phyloP scores from a whole-genome alignment of 2,329 filamentous ascomycete species.

The Epicoccum nigrum region DNA sequence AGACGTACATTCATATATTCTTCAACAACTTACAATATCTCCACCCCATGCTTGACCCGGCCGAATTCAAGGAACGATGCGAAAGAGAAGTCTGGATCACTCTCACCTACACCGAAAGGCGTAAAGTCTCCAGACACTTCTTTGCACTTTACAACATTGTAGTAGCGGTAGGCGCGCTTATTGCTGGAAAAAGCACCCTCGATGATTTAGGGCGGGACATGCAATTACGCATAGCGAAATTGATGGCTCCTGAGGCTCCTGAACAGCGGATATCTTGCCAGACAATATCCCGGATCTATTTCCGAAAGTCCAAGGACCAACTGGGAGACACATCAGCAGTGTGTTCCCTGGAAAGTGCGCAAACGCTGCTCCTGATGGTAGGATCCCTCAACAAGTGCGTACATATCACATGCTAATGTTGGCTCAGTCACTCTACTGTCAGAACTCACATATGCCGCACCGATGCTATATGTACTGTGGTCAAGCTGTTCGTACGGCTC shows the following conservation, averaged over 20 bases:
- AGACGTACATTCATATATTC: background rate
- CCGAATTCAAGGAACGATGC: background rate
- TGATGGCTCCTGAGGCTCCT: background rate
- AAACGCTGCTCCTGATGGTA: background rate
- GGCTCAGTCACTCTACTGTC: background rate
- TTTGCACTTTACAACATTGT: background rate
- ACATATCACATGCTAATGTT: background rate
- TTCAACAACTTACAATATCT: background rate
- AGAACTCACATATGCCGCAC: background rate
- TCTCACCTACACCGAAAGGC: background rate
- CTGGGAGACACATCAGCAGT: background rate
- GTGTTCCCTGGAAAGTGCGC: background rate
- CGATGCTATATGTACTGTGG: conserved; percentile 2
- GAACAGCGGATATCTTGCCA: background rate
- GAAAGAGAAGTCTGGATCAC: background rate
- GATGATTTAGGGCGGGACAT: background rate
- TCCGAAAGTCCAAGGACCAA: background rate
- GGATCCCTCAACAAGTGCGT: background rate
- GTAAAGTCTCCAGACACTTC: background rate
- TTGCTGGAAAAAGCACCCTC: background rate
- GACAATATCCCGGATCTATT: background rate
- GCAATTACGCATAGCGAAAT: background rate
- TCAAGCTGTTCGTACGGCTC: background rate
- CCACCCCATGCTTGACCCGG: background rate
- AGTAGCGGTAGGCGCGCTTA: background rate